Evolutionary conservation across 192 early-diverging fungal species (phyloP).

Genomic region (Dissophora ornata): DNA sequence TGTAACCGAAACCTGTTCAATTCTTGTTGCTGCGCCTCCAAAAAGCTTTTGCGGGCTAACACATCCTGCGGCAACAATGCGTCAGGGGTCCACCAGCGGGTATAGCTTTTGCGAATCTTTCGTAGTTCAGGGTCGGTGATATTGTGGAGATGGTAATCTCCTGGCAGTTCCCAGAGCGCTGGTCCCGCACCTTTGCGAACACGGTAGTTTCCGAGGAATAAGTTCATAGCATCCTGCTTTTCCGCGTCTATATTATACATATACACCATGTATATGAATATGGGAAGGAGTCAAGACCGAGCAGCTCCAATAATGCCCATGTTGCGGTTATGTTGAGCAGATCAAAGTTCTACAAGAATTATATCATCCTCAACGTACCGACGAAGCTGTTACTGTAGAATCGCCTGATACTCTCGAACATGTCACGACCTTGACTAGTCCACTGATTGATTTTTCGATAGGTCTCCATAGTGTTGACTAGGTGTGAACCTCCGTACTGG

Average conservation of each 20-base stretch:
- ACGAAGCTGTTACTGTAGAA: constrained; percentile 96
- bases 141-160: constrained; percentile 84
- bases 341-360: too few relatives aligned
- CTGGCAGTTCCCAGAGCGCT: constrained; percentile 81
- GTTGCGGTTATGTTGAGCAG: too few relatives aligned
- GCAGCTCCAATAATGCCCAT: too few relatives aligned
- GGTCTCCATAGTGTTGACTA: constrained; percentile 98
- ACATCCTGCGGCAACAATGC: constrained; percentile 50
- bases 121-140: constrained; percentile 36
- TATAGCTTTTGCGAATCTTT: constrained; percentile 65
- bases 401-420: constrained; percentile 92
- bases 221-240: constrained; percentile 95
- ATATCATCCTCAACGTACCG: constrained; percentile 61
- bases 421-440: constrained; percentile 95
- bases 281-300: too few relatives aligned
- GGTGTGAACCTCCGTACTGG: constrained; percentile 96
- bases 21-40: constrained; percentile 13
- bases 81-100: constrained; percentile 70
- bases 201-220: constrained; percentile 84
- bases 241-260: constrained; percentile 78
- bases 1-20: constrained; percentile 2
- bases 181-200: constrained; percentile 59
- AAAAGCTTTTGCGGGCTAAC: constrained; percentile 36
- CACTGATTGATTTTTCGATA: constrained; percentile 95
- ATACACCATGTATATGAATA: not conserved